A percentile compares a stretch with the other conserved stretches of the same genome.
Conservation (phyloP, 2,329 filamentous ascomycete species). For the Talaromyces verruculosus region DNA sequence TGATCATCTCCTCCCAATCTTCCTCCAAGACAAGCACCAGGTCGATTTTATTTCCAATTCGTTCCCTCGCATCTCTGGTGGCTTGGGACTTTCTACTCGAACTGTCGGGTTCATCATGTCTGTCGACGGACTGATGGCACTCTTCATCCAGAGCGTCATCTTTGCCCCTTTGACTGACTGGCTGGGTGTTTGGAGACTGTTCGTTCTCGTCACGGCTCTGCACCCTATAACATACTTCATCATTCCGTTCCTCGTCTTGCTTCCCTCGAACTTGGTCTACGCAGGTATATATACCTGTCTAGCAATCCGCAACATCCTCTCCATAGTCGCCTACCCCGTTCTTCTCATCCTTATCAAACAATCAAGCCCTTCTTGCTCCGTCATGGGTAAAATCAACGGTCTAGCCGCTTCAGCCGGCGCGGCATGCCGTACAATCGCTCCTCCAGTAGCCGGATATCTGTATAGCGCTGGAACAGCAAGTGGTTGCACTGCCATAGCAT, state of each 20-base stretch:
- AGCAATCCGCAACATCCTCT: conserved; percentile 64
- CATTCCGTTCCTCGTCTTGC: conserved; percentile 64
- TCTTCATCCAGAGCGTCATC: conserved; percentile 70
- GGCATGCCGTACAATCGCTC: conserved; percentile 67
- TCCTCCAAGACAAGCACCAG: conserved; percentile 69
- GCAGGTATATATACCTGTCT: conserved; percentile 66
- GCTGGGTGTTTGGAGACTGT: conserved; percentile 67
- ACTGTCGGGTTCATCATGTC: conserved; percentile 68
- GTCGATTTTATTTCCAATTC: conserved; percentile 34
- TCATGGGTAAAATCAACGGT: conserved; percentile 70
- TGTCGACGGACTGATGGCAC: conserved; percentile 68
- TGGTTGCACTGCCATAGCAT: conserved; percentile 61
- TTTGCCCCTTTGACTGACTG: conserved; percentile 65
- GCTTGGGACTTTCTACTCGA: conserved; percentile 65
- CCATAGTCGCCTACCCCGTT: conserved; percentile 67
- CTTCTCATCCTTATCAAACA: conserved; percentile 72
- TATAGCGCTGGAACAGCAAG: conserved; percentile 62
- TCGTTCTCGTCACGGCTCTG: conserved; percentile 63
- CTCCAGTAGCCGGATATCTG: conserved; percentile 65
- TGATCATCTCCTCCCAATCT: conserved; percentile 88
- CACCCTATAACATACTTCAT: conserved; percentile 69
- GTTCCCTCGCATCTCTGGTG: conserved; percentile 56
- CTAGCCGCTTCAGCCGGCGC: conserved; percentile 71
- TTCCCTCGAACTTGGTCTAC: conserved; percentile 57
- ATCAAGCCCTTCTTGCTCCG: conserved; percentile 61